These are phyloP conservation scores for Phytophthora chlamydospora DNA, from an alignment of 352 stramenopile genomes.

Conservation along the genomic window DNA sequence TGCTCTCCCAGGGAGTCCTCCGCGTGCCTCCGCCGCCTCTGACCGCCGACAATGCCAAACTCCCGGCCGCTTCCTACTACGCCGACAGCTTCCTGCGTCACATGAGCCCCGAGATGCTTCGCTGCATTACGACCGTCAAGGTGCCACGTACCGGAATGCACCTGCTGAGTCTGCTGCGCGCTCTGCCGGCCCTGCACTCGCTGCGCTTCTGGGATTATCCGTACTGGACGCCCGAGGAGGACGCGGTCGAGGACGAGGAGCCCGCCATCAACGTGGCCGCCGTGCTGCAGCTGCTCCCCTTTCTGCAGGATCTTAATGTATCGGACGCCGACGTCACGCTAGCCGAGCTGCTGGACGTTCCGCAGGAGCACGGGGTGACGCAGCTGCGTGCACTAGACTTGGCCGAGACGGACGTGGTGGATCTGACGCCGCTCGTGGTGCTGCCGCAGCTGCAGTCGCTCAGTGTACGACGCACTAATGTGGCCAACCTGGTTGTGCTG, in stretches of 20 bases:
- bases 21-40: slow-evolving; percentile 42
- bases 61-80: slow-evolving; percentile 40
- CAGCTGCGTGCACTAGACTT: slow-evolving; percentile 37
- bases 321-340: slow-evolving; percentile 39
- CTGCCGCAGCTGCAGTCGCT: slow-evolving; percentile 41
- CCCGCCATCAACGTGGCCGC: slow-evolving; percentile 45
- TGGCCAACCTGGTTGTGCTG: slow-evolving; percentile 36
- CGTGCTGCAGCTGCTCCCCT: slow-evolving; percentile 36
- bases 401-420: slow-evolving; percentile 39
- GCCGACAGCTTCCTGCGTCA: slow-evolving; percentile 38
- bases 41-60: slow-evolving; percentile 1
- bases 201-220: slow-evolving; percentile 54
- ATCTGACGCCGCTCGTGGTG: slow-evolving; percentile 36
- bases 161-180: slow-evolving; percentile 45
- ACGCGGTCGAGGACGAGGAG: slow-evolving; percentile 30
- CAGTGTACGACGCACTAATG: slow-evolving; percentile 41
- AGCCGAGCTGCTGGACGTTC: slow-evolving; percentile 31
- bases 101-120: slow-evolving; percentile 37
- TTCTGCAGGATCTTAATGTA: slow-evolving; percentile 47
- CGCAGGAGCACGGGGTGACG: slow-evolving; percentile 3
- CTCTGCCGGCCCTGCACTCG: slow-evolving; percentile 33
- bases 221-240: slow-evolving; percentile 36
- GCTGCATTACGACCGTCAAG: slow-evolving; percentile 35
- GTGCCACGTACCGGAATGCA: slow-evolving; percentile 50
- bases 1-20: slow-evolving; percentile 46